Evolutionary conservation across 2,329 filamentous ascomycete genomes (phyloP).

Genomic region (Dothiorella sarmentorum): DNA sequence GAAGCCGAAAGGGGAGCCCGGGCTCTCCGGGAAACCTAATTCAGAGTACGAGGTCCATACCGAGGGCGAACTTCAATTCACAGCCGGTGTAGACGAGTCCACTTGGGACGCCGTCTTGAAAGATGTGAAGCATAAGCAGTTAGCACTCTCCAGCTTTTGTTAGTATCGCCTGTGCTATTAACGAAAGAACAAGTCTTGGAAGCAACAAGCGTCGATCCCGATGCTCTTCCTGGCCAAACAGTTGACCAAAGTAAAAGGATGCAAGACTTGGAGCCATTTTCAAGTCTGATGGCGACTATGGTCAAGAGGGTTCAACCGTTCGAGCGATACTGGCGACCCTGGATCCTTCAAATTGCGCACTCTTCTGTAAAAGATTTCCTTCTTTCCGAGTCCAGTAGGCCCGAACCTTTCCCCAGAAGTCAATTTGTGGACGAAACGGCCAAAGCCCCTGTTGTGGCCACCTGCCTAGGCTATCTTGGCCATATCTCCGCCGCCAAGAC

Average conservation of each 20-base stretch:
- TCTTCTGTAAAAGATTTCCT: neutral
- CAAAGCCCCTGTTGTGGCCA: neutral
- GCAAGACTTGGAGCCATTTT: neutral
- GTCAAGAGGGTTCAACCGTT: no score
- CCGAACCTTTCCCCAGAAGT: no score
- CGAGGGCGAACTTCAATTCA: no score
- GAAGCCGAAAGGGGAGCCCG: no score
- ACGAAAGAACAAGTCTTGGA: neutral
- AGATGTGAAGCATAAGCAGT: neutral
- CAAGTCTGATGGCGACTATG: neutral
- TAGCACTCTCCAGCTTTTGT: neutral
- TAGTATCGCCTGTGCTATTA: neutral
- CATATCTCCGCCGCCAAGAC: no score
- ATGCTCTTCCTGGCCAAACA: neutral
- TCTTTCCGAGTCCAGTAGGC: no score
- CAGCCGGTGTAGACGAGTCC: no score
- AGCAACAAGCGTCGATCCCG: neutral
- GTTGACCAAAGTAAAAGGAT: neutral
- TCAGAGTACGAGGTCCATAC: no score
- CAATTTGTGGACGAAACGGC: no score
- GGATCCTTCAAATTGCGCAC: neutral
- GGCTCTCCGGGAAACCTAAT: no score
- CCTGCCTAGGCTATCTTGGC: neutral
- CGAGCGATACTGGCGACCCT: no score
- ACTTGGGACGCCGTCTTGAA: no score